Percentiles rank a stretch among this genome's conserved stretches.
Evolutionary conservation across 768 basidiomycete genomes (phyloP).

Genomic region (Thelephora ganbajun): DNA sequence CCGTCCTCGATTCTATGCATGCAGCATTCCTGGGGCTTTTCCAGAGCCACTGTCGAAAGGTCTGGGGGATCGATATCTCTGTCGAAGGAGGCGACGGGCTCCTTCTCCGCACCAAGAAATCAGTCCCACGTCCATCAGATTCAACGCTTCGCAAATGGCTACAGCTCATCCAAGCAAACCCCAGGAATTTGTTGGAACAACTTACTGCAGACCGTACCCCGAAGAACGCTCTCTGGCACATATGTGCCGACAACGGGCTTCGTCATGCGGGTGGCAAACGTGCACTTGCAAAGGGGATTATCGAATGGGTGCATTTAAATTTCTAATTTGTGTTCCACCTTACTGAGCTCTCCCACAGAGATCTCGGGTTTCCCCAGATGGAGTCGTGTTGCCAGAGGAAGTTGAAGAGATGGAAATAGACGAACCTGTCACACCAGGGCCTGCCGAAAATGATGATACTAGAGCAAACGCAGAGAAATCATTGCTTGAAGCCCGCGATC

Average conservation of each 20-base stretch:
- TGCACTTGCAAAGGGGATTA: too few species aligned
- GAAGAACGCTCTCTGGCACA: too few species aligned
- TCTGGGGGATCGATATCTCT: conserved; percentile 13
- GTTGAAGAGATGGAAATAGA: too few species aligned
- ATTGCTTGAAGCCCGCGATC: background rate
- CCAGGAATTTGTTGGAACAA: background rate
- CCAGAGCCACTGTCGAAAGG: conserved; percentile 17
- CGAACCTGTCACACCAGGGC: background rate
- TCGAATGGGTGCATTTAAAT: too few species aligned
- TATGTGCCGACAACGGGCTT: too few species aligned
- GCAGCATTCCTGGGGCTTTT: conserved; percentile 21
- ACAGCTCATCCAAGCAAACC: background rate
- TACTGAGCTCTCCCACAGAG: too few species aligned
- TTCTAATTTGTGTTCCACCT: too few species aligned
- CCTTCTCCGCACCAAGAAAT: background rate
- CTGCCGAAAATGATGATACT: background rate
- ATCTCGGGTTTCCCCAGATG: too few species aligned
- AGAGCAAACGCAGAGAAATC: background rate
- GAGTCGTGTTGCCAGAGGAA: too few species aligned
- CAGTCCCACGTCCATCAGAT: background rate
- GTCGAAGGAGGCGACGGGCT: background rate
- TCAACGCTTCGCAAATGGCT: background rate
- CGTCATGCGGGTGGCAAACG: too few species aligned
- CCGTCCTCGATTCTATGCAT: conserved; percentile 28
- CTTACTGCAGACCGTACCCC: background rate